These are phyloP conservation scores for Xanthoconium stramineum DNA, from an alignment of 768 basidiomycete genomes.

Conservation along the genomic window DNA sequence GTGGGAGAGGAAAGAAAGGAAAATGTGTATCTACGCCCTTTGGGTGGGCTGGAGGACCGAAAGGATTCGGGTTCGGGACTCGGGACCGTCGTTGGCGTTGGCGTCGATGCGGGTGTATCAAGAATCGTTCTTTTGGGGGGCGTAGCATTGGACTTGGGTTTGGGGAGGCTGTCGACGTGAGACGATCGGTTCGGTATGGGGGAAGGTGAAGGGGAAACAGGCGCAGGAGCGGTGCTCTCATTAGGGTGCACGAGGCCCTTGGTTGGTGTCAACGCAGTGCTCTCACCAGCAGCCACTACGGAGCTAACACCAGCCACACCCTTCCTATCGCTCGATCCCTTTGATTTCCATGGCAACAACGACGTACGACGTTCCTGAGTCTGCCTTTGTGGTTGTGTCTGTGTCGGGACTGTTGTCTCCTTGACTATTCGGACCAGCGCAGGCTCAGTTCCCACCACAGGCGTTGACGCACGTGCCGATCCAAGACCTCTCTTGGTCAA, in stretches of 20 bases:
- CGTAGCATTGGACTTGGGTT: neutral
- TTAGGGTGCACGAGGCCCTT: neutral
- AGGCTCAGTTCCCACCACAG: neutral
- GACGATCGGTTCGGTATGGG: neutral
- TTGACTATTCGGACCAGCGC: neutral
- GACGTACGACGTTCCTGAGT: conserved; percentile 15
- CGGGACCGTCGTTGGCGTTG: neutral
- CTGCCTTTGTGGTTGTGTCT: neutral
- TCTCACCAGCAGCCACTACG: neutral
- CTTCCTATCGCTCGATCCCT: conserved; percentile 4
- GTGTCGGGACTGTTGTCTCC: neutral
- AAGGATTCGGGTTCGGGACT: neutral
- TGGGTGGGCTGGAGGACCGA: conserved; percentile 3
- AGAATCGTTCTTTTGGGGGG: neutral
- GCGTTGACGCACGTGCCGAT: neutral
- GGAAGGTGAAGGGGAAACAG: neutral
- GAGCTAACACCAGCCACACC: neutral
- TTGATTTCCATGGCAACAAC: conserved; percentile 24
- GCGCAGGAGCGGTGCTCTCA: neutral
- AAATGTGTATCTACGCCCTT: conserved; percentile 22
- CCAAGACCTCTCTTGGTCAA: conserved; percentile 21
- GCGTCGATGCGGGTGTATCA: neutral
- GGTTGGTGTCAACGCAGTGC: neutral
- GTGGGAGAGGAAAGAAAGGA: conserved; percentile 21
- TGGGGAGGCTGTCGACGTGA: neutral